A percentile compares a stretch with the other conserved stretches of the same genome.
Evolutionary conservation across 306 rosid species (phyloP).

Genomic region (Fragaria ananassa): DNA sequence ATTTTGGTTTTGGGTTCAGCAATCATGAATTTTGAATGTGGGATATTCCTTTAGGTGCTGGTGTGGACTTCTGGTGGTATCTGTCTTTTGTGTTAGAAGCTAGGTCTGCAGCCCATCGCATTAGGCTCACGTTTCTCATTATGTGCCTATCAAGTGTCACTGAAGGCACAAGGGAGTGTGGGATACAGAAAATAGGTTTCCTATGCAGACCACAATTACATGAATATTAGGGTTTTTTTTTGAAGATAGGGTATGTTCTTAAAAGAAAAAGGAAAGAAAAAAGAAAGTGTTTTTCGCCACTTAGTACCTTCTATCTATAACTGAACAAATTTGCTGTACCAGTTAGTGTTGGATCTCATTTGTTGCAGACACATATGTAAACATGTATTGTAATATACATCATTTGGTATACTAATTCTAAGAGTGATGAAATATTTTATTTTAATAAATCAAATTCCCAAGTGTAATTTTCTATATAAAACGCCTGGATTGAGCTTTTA

Average conservation of each 20-base stretch:
- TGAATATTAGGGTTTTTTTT: too few species aligned
- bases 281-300: too few species aligned
- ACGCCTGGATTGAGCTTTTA: too few species aligned
- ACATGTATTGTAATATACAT: neutral
- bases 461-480: neutral
- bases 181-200: neutral
- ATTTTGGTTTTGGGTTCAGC: neutral
- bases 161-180: neutral
- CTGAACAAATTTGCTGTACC: neutral
- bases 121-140: neutral
- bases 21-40: neutral
- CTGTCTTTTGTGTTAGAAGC: neutral
- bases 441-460: neutral
- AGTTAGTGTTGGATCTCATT: neutral
- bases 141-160: neutral
- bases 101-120: neutral
- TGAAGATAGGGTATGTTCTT: too few species aligned
- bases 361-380: neutral
- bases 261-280: too few species aligned
- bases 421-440: neutral
- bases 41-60: neutral
- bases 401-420: neutral
- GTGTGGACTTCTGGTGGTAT: neutral
- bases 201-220: neutral
- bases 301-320: neutral